Base-by-base conservation (phyloP, 2,329 filamentous ascomycete species). In the Albophoma yamanashiensis region DNA sequence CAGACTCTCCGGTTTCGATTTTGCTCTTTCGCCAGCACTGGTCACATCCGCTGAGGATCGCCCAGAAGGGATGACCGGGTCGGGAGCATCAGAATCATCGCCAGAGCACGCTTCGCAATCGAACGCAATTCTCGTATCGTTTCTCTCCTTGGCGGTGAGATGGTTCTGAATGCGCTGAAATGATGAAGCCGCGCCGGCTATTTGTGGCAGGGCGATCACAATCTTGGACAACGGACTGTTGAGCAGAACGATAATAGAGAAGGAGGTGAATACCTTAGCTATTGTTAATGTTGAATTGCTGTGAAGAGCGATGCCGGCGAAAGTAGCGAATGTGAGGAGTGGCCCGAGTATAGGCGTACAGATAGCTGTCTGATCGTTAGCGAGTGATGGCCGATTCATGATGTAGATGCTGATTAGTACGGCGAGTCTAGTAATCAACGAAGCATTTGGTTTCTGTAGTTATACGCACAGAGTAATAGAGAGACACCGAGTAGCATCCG, bases 141-240 rank as follows among this genome's bases (percentile, higher is more conserved):
- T 36, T 11, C 64, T 59, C 11, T 67, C 62, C 34, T 64, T 62
- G 3, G 59, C 58, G n/a, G 65, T 63, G 25, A 70, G 45, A 45
- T 68, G 68, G 25, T 65, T 63, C 45, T 69, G 67, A 17, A 70
- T 69, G 36, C 68, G 63, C 50, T 64, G 62, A 31, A 69, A 67
- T 7, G 66, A 69, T 2, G 65, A 59, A 12, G 66, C 39, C 0
- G 64, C 62, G 8, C 63, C 60, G 57, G 56, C 64, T 27, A 61
- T 63, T 15, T 56, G 38, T 0, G 68, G 67, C 7, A 70, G 58
- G 0, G 67, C 65, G 5, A 62, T 53, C n/a, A 69, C 58, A 15
- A 70, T 58, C 3, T 56, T 60, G 3, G 60, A 58, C 17, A 70
- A 58, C 8, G 67, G 67, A 8, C 56, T 27, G 27, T 64, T 64